Percentiles rank a stretch among this genome's conserved stretches.
Evolutionary conservation across 106 monocot genomes (phyloP).

Genomic region (Phalaenopsis equestris): DNA sequence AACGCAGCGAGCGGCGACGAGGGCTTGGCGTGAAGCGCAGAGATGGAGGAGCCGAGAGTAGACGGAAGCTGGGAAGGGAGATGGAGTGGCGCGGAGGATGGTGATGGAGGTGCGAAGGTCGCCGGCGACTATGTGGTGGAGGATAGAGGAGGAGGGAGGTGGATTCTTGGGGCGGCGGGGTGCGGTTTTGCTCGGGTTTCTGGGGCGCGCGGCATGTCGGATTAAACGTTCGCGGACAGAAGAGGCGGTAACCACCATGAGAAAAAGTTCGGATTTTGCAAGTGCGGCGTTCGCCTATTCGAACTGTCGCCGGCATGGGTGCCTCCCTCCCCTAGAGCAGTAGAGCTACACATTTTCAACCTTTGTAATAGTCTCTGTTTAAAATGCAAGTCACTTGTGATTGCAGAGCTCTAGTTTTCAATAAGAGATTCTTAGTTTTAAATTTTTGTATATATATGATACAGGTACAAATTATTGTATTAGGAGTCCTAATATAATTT

Average conservation of each 20-base stretch:
- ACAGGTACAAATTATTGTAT: no score
- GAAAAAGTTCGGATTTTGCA: background rate
- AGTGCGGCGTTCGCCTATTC: no score
- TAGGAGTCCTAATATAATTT: no score
- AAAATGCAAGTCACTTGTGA: no score
- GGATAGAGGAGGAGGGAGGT: conserved; percentile 11
- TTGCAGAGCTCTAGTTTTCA: no score
- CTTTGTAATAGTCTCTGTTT: no score
- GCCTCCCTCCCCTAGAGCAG: no score
- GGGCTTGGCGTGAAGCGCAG: conserved; percentile 18
- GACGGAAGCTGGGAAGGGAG: conserved; percentile 20
- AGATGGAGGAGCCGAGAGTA: conserved; percentile 41
- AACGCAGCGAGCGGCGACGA: conserved; percentile 26
- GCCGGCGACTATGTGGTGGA: conserved; percentile 15
- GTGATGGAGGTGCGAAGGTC: conserved; percentile 18
- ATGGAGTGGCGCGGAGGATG: conserved; percentile 18
- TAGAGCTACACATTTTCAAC: no score
- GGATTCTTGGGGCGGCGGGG: background rate
- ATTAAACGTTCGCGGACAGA: conserved; percentile 28
- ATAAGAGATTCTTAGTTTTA: no score
- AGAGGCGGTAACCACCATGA: conserved; percentile 29
- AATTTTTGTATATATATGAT: no score
- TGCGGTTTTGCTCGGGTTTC: background rate
- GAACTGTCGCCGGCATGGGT: no score
- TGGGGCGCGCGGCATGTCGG: conserved; percentile 20